A percentile compares a stretch with the other conserved stretches of the same genome.
phyloP scores from a whole-genome alignment of 2,329 filamentous ascomycete species.

The Sordariomycetes sp. region DNA sequence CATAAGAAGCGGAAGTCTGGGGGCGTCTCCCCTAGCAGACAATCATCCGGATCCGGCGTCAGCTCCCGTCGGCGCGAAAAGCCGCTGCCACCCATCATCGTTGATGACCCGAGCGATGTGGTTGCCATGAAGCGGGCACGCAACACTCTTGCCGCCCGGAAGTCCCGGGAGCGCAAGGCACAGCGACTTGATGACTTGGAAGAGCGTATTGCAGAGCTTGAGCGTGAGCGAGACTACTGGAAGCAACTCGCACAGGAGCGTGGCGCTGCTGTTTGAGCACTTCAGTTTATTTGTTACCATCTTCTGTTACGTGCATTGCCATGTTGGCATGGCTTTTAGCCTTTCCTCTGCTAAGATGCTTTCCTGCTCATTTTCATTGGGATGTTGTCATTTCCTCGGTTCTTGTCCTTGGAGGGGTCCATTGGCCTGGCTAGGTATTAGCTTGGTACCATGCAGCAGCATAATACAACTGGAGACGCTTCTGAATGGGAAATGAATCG shows the following conservation, averaged over 20 bases:
- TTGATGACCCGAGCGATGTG: constrained; percentile 60
- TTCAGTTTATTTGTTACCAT: too few relatives aligned
- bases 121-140: constrained; percentile 85
- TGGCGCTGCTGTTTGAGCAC: constrained; percentile 12
- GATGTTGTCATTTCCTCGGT: too few relatives aligned
- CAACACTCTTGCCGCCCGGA: constrained; percentile 86
- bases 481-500: too few relatives aligned
- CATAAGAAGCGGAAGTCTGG: constrained; percentile 3
- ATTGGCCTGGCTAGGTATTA: too few relatives aligned
- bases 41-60: constrained; percentile 59
- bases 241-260: constrained; percentile 39
- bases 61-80: constrained; percentile 65
- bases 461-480: too few relatives aligned
- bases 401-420: too few relatives aligned
- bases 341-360: too few relatives aligned
- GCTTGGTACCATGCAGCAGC: too few relatives aligned
- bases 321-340: too few relatives aligned
- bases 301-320: too few relatives aligned
- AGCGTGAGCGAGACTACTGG: constrained; percentile 54
- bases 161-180: constrained; percentile 80
- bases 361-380: too few relatives aligned
- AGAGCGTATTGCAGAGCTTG: constrained; percentile 55
- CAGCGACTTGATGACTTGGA: constrained; percentile 64
- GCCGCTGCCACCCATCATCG: constrained; percentile 64
- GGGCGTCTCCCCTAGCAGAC: constrained; percentile 26